These are phyloP conservation scores for Candida germanica DNA, from an alignment of 805 yeast species.

Conservation along the genomic window DNA sequence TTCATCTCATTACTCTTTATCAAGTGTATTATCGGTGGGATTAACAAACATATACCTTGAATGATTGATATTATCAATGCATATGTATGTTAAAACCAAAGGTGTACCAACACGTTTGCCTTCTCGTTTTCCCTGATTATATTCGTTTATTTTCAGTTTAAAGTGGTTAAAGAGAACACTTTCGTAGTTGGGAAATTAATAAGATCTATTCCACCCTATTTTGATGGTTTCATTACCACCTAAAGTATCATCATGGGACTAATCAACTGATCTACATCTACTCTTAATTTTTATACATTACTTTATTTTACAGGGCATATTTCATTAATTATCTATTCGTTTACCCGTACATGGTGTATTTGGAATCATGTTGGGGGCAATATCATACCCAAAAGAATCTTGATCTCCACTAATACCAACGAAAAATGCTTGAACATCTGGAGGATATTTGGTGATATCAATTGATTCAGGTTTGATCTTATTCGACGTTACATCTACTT, in stretches of 20 bases:
- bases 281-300: too few relatives aligned
- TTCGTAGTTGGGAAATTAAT: slow-evolving; percentile 41
- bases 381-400: slow-evolving; percentile 21
- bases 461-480: slow-evolving; percentile 7
- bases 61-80: slow-evolving; percentile 1
- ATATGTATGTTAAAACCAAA: not conserved
- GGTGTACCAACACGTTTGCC: slow-evolving; percentile 41
- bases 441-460: slow-evolving; percentile 5
- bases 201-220: slow-evolving; percentile 49
- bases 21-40: too few relatives aligned
- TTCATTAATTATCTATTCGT: slow-evolving; percentile 9
- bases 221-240: slow-evolving; percentile 9
- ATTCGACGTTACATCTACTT: slow-evolving; percentile 18
- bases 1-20: too few relatives aligned
- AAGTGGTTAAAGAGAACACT: slow-evolving; percentile 46
- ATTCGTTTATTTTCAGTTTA: slow-evolving; percentile 49
- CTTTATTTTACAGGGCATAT: not conserved
- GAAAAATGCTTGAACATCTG: slow-evolving; percentile 11
- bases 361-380: slow-evolving; percentile 15
- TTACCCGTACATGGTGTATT: slow-evolving; percentile 14
- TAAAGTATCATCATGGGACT: slow-evolving; percentile 24
- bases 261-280: slow-evolving; percentile 27
- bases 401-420: slow-evolving; percentile 15
- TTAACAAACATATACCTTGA: not conserved
- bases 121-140: slow-evolving; percentile 46